phyloP scores from a whole-genome alignment of 306 rosid genomes.

The Cucumis cinereus region DNA sequence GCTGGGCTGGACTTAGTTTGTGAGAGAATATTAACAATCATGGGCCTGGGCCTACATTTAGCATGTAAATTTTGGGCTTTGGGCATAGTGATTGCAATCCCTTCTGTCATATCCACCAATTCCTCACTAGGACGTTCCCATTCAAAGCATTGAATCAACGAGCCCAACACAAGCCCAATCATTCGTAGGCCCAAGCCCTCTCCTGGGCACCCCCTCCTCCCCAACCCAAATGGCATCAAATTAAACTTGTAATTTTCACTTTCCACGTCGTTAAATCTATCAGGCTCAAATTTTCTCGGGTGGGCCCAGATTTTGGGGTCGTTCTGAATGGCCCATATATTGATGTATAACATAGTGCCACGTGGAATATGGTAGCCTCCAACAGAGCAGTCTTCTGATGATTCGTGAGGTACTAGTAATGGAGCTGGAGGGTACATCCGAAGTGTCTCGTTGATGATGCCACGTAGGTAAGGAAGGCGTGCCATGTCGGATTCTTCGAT shows the following conservation, averaged over 20 bases:
- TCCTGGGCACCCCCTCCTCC: slow-evolving; percentile 13
- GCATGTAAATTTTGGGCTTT: neutral
- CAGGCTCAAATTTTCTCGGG: slow-evolving; percentile 18
- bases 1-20: neutral
- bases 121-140: neutral
- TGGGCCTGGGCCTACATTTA: neutral
- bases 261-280: slow-evolving; percentile 12
- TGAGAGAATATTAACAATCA: neutral
- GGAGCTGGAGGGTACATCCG: slow-evolving; percentile 6
- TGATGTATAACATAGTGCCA: slow-evolving; percentile 28
- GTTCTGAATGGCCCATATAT: slow-evolving; percentile 26
- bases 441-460: slow-evolving; percentile 26
- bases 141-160: slow-evolving; percentile 8
- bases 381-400: slow-evolving; percentile 20
- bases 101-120: neutral
- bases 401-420: slow-evolving; percentile 18
- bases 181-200: slow-evolving; percentile 3
- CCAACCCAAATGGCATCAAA: slow-evolving; percentile 13
- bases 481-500: slow-evolving; percentile 23
- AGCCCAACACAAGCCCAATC: slow-evolving; percentile 6
- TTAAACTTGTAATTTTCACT: neutral
- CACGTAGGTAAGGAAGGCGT: slow-evolving; percentile 17
- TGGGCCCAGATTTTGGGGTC: slow-evolving; percentile 20
- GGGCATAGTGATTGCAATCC: slow-evolving; percentile 2
- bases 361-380: slow-evolving; percentile 19